Base-by-base conservation (phyloP, 306 rosid genomes). In the Quercus cerris region DNA sequence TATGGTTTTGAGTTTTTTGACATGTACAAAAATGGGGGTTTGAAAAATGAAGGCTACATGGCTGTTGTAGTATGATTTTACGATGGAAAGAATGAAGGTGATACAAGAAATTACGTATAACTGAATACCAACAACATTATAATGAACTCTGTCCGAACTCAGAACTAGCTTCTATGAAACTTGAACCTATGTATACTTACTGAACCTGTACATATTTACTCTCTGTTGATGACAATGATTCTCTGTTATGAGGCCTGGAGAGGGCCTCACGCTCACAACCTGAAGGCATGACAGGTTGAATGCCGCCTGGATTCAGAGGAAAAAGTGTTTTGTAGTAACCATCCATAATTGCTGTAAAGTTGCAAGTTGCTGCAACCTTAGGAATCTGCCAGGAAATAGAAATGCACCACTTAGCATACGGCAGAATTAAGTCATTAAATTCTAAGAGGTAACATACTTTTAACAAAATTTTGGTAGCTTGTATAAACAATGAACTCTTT, bases 261-360 rank as follows among this genome's bases (percentile, higher is more conserved):
- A 91, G 96, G 57, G 31, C 75, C 80, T 85, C 73, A 72, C 87
- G 90, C 52, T 85, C 88, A 9, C 82, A 89, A 70, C 86, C 84
- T 1, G 80, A 73, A 23, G 99, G 99, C 77, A 87, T 83, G 33
- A 81, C 62, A 3, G 97, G 99, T 77, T 85, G 86, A 80, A 95
- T 95, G 85, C 84, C 56, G 64, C 99, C 97, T 5, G 97, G 97
- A 84, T 93, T 95, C 12, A 95, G 91, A 31, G 97, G 99, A 25
- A 93, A 95, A 3, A 91, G 90, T 33, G 63, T 87, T 54, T 89
- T 90, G 88, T 91, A 95, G 80, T 95, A 95, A 56, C 98, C 97
- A 78, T 91, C 99, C 99, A 91, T 89, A 9, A 90, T 95, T 61
- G 87, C 87, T 0, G 23, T 31, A 57, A 93, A 93, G 76, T 95